Evolutionary conservation across 257 asterid species (phyloP).

Genomic region (Gardenia jasminoides): DNA sequence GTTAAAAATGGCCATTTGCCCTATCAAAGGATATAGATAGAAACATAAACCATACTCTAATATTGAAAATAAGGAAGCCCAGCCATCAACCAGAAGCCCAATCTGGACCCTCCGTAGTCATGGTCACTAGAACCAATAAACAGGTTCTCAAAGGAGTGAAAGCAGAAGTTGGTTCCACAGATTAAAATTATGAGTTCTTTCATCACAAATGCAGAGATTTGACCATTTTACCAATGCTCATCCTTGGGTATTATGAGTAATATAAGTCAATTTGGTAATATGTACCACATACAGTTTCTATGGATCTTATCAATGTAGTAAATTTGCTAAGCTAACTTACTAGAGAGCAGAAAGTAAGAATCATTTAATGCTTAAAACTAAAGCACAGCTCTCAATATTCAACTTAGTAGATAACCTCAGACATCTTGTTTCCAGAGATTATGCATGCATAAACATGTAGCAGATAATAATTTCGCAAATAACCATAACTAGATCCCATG

Average conservation of each 20-base stretch:
- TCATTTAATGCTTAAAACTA: neutral
- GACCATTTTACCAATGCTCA: neutral
- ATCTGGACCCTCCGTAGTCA: neutral
- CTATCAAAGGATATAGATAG: no score
- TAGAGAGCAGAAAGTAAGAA: neutral
- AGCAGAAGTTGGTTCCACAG: neutral
- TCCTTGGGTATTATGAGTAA: neutral
- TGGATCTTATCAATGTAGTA: neutral
- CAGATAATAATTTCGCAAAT: no score
- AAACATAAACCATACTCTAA: neutral
- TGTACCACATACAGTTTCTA: neutral
- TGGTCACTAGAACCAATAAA: neutral
- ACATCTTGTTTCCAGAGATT: neutral
- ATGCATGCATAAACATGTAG: neutral
- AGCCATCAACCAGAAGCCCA: neutral
- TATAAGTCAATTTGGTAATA: neutral
- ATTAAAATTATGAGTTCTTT: neutral
- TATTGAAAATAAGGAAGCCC: neutral
- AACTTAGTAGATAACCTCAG: neutral
- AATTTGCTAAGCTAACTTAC: neutral
- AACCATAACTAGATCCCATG: neutral
- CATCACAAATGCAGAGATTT: neutral
- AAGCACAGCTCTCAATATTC: neutral
- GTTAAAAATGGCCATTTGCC: no score
- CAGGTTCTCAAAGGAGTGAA: neutral